Evolutionary conservation across 164 flowering plant species (phyloP), one percentile per base, ranked within the genome.

Genomic region (Cinnamomum chago): DNA sequence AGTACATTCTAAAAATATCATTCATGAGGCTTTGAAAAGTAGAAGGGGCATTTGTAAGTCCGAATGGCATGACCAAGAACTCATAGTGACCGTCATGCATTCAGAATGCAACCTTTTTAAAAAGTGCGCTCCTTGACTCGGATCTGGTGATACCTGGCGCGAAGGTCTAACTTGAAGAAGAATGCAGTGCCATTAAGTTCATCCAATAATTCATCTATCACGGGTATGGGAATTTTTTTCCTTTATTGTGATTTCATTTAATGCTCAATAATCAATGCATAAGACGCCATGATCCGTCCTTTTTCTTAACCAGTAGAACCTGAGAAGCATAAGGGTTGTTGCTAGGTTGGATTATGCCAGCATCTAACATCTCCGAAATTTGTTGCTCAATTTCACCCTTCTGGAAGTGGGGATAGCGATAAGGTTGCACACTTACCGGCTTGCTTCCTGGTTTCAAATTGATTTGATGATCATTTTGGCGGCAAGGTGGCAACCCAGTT

Each of bases 21-120:
- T 71, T 71, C 65, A 71, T 71, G 25, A 58, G 13, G 5, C 14
- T 23, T 3, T 66, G 76, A 27, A 73, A 73, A 12, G 70, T 73
- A 5, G 76, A 11, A 47, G 76, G 70, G 1, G 40, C 70, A 5
- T 30, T 30, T 30, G 35, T 30, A 30, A 30, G 35, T 30, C 35
- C 35, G 35, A 30, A 30, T 30, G 35, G 35, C 35, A 30, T 30
- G 35, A 30, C 35, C 35, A 30, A 30, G 5, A 30, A 30, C 35
- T 30, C 35, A 5, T 30, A 30, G 35, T 30, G 35, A 4, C 35
- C 35, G 0, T 30, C 33, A 30, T 30, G 33, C 33, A 62, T 73
- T 14, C 23, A 5, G 25, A 73, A 24, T 12, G 70, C 62, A 7
- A 23, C 35, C 62, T 73, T 50, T 30, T 30, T 5, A 11, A 40